Evolutionary conservation across 495 filamentous ascomycete genomes (phyloP), one percentile per base, ranked within the genome.

Genomic region (Aspergillus funiculosus): DNA sequence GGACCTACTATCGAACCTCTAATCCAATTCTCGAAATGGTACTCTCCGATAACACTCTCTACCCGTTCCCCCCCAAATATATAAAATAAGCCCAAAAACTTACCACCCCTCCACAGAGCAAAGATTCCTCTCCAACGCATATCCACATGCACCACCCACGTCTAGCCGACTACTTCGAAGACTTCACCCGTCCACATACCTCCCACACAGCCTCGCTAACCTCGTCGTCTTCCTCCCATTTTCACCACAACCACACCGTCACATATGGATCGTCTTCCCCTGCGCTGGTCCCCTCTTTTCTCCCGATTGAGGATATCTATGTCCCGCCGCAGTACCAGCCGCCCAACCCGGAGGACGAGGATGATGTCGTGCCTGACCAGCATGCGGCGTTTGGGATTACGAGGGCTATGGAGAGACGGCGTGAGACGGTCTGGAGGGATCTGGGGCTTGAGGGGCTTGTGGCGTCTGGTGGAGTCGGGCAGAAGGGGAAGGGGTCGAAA

Each of bases 381-480:
- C 92, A 98, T 64, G 90, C 92, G 1, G 92, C 92, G 5, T 98
- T 95, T 67, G 92, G 92, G 2, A 96, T 98, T 56, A 77, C 84
- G 55, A 79, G 89, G 54, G 92, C 91, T 0, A 95, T 68, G 71
- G 65, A 71, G 37, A 61, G 63, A 39, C 67, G 65, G 52, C 69
- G 74, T 40, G 89, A 90, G 67, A 69, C 80, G 2, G 80, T 82
- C 3, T 96, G 91, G 92, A 82, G 85, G 57, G 92, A 96, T 69
- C 59, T 95, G 9, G 88, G 89, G 1, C 63, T 96, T 22, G 72
- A 76, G 30, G 81, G 81, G 43, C 67, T 94, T 49, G 82, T 89
- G 71, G 68, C 66, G 27, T 55, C 54, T 41, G 52, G 56, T 39
- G 64, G 58, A 7, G 49, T 53, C 43, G 60, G 59, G 43, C 40